Base-by-base conservation (phyloP, 2,329 filamentous ascomycete species). In the Sphaerulina vaccinii region DNA sequence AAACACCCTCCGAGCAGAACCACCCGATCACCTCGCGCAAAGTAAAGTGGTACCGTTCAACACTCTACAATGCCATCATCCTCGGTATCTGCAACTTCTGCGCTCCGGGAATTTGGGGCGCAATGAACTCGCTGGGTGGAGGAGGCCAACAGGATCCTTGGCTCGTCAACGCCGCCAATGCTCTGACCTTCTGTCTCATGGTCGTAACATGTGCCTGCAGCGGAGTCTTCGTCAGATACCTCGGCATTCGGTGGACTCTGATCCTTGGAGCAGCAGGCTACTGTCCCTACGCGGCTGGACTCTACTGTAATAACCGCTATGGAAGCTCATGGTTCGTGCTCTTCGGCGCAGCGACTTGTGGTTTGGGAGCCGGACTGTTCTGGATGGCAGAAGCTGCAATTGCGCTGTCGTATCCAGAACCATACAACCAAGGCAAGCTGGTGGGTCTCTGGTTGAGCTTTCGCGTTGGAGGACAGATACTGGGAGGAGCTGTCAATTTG, bases 321-420 rank as follows among this genome's bases (percentile, higher is more conserved):
- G 84, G 83, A 1, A 81, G 71, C 0, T 79, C 84, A 57, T 90
- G 86, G 86, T 76, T 88, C 8, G 78, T 84, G 0, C 74, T 88
- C 0, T 68, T 89, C 7, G 86, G 85, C 0, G 84, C 84, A 0
- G 84, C 84, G 0, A 72, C 86, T 0, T 89, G 86, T 56, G 86
- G 86, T 15, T 75, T 88, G 24, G 84, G 82, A 0, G 86, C 86
- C 0, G 86, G 86, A 0, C 74, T 89, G 0, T 89, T 89, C 68
- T 90, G 86, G 86, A 84, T 84, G 75, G 81, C 85, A 0, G 86
- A 90, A 68, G 84, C 84, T 0, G 85, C 86, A 0, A 87, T 90
- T 51, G 85, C 85, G 0, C 79, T 89, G 16, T 77, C 82, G 0
- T 90, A 90, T 57, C 85, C 86, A 0, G 86, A 89, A 60, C 84